phyloP scores from a whole-genome alignment of 2,329 filamentous ascomycete species.

The Lasiodiplodia citricola region DNA sequence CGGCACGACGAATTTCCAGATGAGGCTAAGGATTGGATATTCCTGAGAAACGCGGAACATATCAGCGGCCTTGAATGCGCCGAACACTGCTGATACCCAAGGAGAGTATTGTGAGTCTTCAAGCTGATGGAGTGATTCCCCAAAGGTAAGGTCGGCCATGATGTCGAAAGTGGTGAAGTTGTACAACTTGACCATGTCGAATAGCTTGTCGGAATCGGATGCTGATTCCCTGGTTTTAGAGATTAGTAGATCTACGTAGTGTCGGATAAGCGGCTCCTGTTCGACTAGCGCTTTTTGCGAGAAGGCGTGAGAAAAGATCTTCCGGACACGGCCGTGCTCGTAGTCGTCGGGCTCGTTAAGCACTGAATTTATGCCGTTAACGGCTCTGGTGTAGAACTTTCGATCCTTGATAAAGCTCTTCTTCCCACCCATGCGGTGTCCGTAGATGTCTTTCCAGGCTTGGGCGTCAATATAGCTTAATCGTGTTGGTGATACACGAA shows the following conservation, averaged over 20 bases:
- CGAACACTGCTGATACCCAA: constrained; percentile 41
- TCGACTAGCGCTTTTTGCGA: constrained; percentile 45
- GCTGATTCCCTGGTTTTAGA: constrained; percentile 35
- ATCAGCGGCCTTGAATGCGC: constrained; percentile 30
- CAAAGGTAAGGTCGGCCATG: constrained; percentile 41
- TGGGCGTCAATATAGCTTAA: constrained; percentile 50
- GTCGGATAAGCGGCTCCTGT: constrained; percentile 47
- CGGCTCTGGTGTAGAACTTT: constrained; percentile 34
- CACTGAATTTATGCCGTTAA: constrained; percentile 44
- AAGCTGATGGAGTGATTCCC: constrained; percentile 39
- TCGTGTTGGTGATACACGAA: constrained; percentile 49
- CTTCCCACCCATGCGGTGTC: constrained; percentile 37
- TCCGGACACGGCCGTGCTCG: constrained; percentile 48
- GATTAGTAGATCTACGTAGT: constrained; percentile 49
- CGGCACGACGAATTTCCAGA: background rate
- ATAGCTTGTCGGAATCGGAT: constrained; percentile 5
- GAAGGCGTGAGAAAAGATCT: constrained; percentile 48
- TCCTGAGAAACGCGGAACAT: background rate
- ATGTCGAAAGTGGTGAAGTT: constrained; percentile 29
- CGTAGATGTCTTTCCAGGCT: constrained; percentile 49
- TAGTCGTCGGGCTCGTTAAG: constrained; percentile 41
- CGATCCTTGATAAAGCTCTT: constrained; percentile 36
- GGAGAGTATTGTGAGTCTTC: constrained; percentile 33
- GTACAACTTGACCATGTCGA: constrained; percentile 30
- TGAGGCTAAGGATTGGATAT: background rate